Evolutionary conservation across 768 basidiomycete species (phyloP).

Genomic region (Ramaria sp.): DNA sequence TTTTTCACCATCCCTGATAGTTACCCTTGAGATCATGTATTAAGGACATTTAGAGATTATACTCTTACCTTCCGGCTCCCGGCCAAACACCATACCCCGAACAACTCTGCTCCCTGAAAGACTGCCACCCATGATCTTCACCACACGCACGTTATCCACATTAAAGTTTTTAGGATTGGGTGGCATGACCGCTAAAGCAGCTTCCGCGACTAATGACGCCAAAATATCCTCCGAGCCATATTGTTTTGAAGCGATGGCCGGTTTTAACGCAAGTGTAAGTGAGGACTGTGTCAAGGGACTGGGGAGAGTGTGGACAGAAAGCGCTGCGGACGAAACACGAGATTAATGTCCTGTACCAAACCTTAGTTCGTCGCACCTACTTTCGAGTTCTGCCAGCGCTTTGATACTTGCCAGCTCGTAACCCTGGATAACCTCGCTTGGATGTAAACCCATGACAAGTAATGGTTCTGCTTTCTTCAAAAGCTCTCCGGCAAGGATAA

Average conservation of each 20-base stretch:
- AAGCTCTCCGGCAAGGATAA: constrained; percentile 92
- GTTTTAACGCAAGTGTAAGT: constrained; percentile 70
- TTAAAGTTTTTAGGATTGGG: constrained; percentile 85
- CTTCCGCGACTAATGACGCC: constrained; percentile 80
- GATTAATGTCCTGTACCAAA: neutral
- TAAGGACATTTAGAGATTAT: neutral
- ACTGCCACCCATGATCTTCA: constrained; percentile 96
- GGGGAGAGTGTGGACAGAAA: constrained; percentile 60
- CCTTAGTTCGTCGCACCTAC: constrained; percentile 37
- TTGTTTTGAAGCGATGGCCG: constrained; percentile 94
- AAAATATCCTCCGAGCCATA: constrained; percentile 87
- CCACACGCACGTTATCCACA: constrained; percentile 95
- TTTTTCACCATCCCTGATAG: constrained; percentile 69
- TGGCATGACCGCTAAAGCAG: constrained; percentile 88
- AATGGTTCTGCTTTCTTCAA: constrained; percentile 89
- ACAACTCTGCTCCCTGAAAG: constrained; percentile 81
- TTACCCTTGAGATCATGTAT: neutral
- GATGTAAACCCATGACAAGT: constrained; percentile 93
- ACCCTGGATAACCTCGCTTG: constrained; percentile 89
- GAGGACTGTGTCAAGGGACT: constrained; percentile 59
- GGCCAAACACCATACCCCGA: constrained; percentile 95
- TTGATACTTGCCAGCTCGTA: constrained; percentile 87
- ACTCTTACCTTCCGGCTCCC: constrained; percentile 79
- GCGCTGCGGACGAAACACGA: constrained; percentile 32
- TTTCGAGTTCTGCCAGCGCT: constrained; percentile 79